Conservation (phyloP, 1,139 yeast species). For the Wickerhamomyces sp. region DNA sequence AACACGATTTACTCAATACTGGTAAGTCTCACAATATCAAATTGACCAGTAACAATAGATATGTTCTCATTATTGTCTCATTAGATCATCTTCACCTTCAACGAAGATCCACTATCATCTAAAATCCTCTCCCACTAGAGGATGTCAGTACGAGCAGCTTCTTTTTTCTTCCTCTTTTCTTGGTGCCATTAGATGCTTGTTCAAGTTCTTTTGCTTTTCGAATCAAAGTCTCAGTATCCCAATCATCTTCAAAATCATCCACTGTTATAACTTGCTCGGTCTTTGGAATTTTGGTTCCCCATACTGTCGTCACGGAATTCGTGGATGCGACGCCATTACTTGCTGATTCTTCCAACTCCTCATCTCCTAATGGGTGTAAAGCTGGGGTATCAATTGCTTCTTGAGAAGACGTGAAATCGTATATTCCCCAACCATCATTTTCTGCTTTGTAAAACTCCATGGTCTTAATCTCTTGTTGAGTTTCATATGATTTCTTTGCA, state of each 20-base stretch:
- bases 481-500: constrained; percentile 54
- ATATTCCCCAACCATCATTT: constrained; percentile 33
- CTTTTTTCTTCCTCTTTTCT: constrained; percentile 12
- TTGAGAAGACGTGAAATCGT: constrained; percentile 10
- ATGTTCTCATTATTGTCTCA: no score
- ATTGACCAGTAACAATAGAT: no score
- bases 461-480: constrained; percentile 54
- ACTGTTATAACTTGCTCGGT: background rate
- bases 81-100: background rate
- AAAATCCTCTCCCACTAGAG: constrained; percentile 4
- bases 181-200: background rate
- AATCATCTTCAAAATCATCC: constrained; percentile 14
- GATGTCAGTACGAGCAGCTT: constrained; percentile 4
- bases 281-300: constrained; percentile 53
- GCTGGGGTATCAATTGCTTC: constrained; percentile 7
- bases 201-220: constrained; percentile 10
- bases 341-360: constrained; percentile 3
- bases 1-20: no score
- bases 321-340: constrained; percentile 2
- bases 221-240: constrained; percentile 20
- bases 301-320: constrained; percentile 40
- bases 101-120: no score
- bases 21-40: no score
- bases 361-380: constrained; percentile 12
- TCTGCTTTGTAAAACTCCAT: constrained; percentile 54